These are phyloP conservation scores for Furcasterigmium furcatum DNA, from an alignment of 2,329 filamentous ascomycete genomes.

Conservation along the genomic window DNA sequence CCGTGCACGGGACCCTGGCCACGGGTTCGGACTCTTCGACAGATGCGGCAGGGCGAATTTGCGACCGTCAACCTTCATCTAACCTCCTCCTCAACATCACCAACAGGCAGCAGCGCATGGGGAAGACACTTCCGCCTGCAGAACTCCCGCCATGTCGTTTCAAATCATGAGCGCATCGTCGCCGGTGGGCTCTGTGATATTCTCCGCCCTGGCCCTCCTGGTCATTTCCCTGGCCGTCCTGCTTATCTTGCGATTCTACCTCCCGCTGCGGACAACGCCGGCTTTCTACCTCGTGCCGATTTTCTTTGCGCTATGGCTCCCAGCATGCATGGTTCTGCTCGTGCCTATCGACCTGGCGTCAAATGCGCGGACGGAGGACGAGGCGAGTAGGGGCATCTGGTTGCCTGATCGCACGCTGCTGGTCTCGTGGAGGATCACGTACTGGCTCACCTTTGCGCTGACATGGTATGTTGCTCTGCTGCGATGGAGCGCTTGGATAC, in stretches of 20 bases:
- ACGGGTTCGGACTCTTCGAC: no score
- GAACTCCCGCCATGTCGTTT: conserved; percentile 38
- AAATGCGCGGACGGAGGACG: conserved; percentile 70
- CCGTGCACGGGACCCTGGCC: no score
- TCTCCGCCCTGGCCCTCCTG: conserved; percentile 70
- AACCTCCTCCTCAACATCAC: not conserved
- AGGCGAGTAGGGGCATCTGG: conserved; percentile 77
- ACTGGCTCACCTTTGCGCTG: conserved; percentile 94
- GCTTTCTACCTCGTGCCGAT: conserved; percentile 88
- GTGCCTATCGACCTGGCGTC: conserved; percentile 96
- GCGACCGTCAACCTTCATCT: not conserved
- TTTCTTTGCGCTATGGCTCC: conserved; percentile 92
- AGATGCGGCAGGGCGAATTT: not conserved
- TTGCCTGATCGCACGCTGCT: conserved; percentile 73
- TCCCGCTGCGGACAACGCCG: conserved; percentile 86
- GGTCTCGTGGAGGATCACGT: conserved; percentile 90
- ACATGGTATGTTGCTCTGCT: conserved; percentile 67
- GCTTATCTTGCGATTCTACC: conserved; percentile 81
- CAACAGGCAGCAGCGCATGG: not conserved
- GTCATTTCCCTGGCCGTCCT: conserved; percentile 74
- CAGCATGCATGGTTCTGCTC: conserved; percentile 84
- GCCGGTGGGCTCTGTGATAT: conserved; percentile 75
- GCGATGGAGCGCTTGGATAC: not conserved
- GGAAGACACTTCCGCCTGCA: not conserved
- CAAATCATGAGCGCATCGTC: conserved; percentile 50